Conservation (phyloP, 2,329 filamentous ascomycete species). For the Ceratocystis smalleyi region DNA sequence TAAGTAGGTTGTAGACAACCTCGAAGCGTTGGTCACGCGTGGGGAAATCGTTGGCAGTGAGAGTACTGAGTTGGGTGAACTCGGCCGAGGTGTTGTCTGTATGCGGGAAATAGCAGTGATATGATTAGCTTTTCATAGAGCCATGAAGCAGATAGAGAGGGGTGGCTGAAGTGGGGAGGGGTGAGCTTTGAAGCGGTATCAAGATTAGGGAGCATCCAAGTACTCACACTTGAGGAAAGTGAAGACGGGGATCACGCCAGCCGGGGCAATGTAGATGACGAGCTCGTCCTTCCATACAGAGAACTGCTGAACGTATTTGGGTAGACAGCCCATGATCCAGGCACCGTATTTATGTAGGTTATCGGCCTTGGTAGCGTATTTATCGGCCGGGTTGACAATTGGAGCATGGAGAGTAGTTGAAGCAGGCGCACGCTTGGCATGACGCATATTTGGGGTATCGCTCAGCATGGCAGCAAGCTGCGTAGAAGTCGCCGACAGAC, state of each 20-base stretch:
- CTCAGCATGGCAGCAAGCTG: slow-evolving; percentile 41
- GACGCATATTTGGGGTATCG: slow-evolving; percentile 51
- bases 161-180: slow-evolving; percentile 27
- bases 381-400: slow-evolving; percentile 82
- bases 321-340: slow-evolving; percentile 90
- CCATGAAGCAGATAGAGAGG: background rate
- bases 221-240: slow-evolving; percentile 68
- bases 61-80: slow-evolving; percentile 82
- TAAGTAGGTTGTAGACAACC: slow-evolving; percentile 93
- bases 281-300: slow-evolving; percentile 99
- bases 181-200: slow-evolving; percentile 31
- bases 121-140: background rate
- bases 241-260: slow-evolving; percentile 81
- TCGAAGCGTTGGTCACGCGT: slow-evolving; percentile 93
- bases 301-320: slow-evolving; percentile 98
- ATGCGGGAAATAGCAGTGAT: background rate
- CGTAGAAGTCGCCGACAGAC: slow-evolving; percentile 29
- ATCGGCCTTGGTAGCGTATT: slow-evolving; percentile 74
- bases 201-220: slow-evolving; percentile 88
- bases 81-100: slow-evolving; percentile 88
- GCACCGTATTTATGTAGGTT: slow-evolving; percentile 86
- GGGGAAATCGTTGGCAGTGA: slow-evolving; percentile 91
- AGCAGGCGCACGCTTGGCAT: slow-evolving; percentile 40
- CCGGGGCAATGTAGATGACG: slow-evolving; percentile 78
- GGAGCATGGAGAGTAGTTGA: slow-evolving; percentile 54